Evolutionary conservation across 257 asterid genomes (phyloP).

Genomic region (Nicotiana obtusifolia): DNA sequence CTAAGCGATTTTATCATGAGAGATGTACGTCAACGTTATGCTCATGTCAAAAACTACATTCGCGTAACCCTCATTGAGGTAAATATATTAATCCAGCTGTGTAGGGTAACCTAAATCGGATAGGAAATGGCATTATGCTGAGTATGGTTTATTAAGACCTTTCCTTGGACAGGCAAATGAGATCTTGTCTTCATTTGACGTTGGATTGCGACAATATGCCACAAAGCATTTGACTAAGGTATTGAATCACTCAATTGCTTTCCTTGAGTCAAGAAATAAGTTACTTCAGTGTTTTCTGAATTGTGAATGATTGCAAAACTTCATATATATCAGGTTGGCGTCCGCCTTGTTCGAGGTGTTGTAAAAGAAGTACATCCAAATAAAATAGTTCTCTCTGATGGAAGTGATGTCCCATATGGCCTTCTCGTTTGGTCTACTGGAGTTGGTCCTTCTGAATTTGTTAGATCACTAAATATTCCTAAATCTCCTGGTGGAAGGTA

Average conservation of each 20-base stretch:
- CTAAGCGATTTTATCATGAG: conserved; percentile 86
- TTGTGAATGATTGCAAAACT: background rate
- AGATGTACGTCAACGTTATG: conserved; percentile 66
- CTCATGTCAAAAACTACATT: conserved; percentile 85
- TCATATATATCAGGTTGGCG: conserved; percentile 47
- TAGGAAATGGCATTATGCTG: background rate
- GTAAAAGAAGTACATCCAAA: conserved; percentile 72
- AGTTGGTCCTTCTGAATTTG: conserved; percentile 78
- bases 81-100: background rate
- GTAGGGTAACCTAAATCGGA: background rate
- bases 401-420: conserved; percentile 93
- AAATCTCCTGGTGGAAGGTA: conserved; percentile 96
- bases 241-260: conserved; percentile 6
- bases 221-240: conserved; percentile 89
- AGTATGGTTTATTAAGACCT: background rate
- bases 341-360: conserved; percentile 84
- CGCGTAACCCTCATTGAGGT: conserved; percentile 95
- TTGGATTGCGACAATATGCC: conserved; percentile 76
- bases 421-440: conserved; percentile 96
- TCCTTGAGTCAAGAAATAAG: background rate
- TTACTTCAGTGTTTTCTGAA: background rate
- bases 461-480: conserved; percentile 57
- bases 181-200: conserved; percentile 83
- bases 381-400: conserved; percentile 76
- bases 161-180: conserved; percentile 61